These are phyloP conservation scores for Pseudocercospora macadamiae DNA, from an alignment of 2,329 filamentous ascomycete genomes.

Conservation along the genomic window DNA sequence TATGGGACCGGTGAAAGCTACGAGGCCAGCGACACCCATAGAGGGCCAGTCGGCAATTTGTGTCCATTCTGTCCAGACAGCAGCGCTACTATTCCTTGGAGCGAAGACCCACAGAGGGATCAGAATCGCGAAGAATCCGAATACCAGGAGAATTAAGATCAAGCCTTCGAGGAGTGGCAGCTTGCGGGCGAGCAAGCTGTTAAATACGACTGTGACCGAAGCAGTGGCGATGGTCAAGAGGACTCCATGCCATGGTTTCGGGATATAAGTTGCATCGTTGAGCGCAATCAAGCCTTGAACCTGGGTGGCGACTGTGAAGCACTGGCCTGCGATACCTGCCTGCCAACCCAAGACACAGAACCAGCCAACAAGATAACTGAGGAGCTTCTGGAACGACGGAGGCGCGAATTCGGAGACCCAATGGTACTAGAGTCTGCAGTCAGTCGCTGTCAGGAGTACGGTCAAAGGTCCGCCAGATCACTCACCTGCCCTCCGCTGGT, in stretches of 20 bases:
- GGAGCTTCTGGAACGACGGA: constrained; percentile 44
- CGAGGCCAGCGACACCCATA: constrained; percentile 32
- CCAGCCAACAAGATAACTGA: constrained; percentile 49
- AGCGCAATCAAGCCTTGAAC: constrained; percentile 51
- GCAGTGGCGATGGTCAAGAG: constrained; percentile 40
- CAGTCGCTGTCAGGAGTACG: not conserved
- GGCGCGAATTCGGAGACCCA: constrained; percentile 47
- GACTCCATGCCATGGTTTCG: constrained; percentile 50
- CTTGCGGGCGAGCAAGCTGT: constrained; percentile 31
- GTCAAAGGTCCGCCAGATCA: no score
- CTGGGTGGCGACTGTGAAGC: constrained; percentile 49
- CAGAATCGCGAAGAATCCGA: constrained; percentile 37
- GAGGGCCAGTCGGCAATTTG: constrained; percentile 31
- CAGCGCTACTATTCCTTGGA: constrained; percentile 25
- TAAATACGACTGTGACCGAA: constrained; percentile 31
- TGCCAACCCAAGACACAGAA: constrained; percentile 47
- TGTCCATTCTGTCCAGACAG: constrained; percentile 32
- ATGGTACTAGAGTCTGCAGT: constrained; percentile 34
- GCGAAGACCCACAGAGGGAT: constrained; percentile 38
- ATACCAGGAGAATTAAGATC: constrained; percentile 34
- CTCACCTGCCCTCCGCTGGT: constrained; percentile 43
- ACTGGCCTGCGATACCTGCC: constrained; percentile 44
- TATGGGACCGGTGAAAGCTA: constrained; percentile 29
- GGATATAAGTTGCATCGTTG: constrained; percentile 46
- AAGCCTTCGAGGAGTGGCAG: constrained; percentile 35